Conservation (phyloP, 2,329 filamentous ascomycete genomes). For the Conoideocrella luteorostrata region DNA sequence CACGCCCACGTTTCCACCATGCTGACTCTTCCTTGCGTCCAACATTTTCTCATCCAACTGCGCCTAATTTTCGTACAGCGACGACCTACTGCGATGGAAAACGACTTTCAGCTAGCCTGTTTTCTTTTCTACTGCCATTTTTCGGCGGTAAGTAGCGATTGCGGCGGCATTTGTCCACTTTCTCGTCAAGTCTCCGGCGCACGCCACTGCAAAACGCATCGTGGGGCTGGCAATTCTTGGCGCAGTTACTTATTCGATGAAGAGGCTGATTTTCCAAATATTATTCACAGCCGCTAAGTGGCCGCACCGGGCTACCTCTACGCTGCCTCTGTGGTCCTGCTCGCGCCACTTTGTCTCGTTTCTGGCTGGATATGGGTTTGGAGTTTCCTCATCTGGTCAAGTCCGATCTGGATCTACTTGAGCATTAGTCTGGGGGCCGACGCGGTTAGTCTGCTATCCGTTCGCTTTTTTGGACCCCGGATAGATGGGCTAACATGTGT, state of each 20-base stretch:
- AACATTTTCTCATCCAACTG: too few species aligned
- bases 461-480: slow-evolving; percentile 36
- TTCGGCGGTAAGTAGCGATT: too few species aligned
- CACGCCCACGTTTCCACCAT: too few species aligned
- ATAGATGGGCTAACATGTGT: too few species aligned
- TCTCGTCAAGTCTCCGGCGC: not conserved
- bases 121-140: too few species aligned
- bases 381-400: slow-evolving; percentile 8
- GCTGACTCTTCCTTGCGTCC: too few species aligned
- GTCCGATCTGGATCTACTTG: slow-evolving; percentile 5
- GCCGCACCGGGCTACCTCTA: slow-evolving; percentile 7
- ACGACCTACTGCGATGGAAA: too few species aligned
- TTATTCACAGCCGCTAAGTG: slow-evolving; percentile 1
- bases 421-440: slow-evolving; percentile 4
- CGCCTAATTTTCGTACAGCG: too few species aligned
- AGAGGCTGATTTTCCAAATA: not conserved
- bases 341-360: slow-evolving; percentile 2
- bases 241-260: slow-evolving; percentile 1
- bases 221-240: slow-evolving; percentile 2
- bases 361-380: slow-evolving; percentile 4
- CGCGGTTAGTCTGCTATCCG: slow-evolving; percentile 3
- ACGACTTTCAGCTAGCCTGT: too few species aligned
- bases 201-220: not conserved
- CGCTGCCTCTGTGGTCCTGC: too few species aligned
- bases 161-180: not conserved